Conservation (phyloP, 176 grass and related monocot species). For the Oryza glaberrima region DNA sequence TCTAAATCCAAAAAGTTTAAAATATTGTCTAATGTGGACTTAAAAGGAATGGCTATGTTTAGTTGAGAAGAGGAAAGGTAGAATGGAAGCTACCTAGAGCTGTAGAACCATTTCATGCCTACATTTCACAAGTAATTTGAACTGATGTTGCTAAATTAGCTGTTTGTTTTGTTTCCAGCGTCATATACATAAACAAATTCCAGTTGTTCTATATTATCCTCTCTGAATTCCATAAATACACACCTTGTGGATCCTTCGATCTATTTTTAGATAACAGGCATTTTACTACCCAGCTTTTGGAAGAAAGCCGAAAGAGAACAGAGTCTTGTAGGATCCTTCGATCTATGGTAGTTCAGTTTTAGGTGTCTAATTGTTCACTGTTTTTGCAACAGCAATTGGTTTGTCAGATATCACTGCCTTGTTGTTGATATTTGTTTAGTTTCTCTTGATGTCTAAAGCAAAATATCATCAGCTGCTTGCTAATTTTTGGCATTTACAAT, state of each 20-base stretch:
- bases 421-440: slow-evolving; percentile 1
- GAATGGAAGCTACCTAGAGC: slow-evolving; percentile 11
- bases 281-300: too few species aligned
- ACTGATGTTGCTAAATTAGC: slow-evolving; percentile 6
- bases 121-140: neutral
- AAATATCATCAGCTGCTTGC: slow-evolving; percentile 23
- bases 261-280: too few species aligned
- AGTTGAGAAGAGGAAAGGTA: slow-evolving; percentile 6
- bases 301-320: too few species aligned
- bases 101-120: slow-evolving; percentile 3
- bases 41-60: slow-evolving; percentile 13
- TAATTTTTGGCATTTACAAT: slow-evolving; percentile 50
- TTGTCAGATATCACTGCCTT: slow-evolving; percentile 13
- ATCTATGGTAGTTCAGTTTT: neutral
- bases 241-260: neutral
- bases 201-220: neutral
- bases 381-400: neutral
- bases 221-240: neutral
- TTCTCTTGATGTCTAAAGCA: slow-evolving; percentile 9
- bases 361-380: neutral
- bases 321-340: neutral
- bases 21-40: neutral
- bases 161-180: slow-evolving; percentile 15
- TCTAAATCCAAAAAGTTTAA: slow-evolving; percentile 20
- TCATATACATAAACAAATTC: slow-evolving; percentile 3